A percentile compares a stretch with the other conserved stretches of the same genome.
phyloP scores from a whole-genome alignment of 768 basidiomycete species.

The Mycena sanguinolenta region DNA sequence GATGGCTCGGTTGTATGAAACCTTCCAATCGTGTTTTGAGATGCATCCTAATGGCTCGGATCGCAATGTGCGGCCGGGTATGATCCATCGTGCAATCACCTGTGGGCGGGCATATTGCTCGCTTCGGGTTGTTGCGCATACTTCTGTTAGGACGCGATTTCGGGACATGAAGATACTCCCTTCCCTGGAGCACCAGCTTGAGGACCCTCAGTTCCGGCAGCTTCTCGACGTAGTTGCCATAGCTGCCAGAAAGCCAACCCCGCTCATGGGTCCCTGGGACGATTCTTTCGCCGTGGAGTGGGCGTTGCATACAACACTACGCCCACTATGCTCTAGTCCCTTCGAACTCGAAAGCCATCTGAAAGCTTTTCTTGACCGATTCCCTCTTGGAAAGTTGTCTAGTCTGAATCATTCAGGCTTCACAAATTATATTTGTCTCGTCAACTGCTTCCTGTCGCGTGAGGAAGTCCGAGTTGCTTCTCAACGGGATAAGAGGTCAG shows the following conservation, averaged over 20 bases:
- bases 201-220: neutral
- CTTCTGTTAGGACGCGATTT: too few relatives aligned
- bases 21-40: neutral
- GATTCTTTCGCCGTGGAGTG: neutral
- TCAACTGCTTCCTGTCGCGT: neutral
- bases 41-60: neutral
- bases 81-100: neutral
- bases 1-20: neutral
- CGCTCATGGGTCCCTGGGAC: neutral
- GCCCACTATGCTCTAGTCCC: neutral
- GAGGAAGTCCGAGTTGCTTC: neutral
- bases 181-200: too few relatives aligned
- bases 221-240: neutral
- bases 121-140: neutral
- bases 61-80: neutral
- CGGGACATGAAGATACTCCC: too few relatives aligned
- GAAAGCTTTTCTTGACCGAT: neutral
- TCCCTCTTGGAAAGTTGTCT: neutral
- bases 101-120: neutral
- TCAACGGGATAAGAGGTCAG: neutral
- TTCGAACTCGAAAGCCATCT: neutral
- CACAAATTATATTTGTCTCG: conserved; percentile 1
- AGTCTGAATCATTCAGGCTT: neutral
- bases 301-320: neutral
- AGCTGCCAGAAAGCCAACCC: neutral